Evolutionary conservation across 331 rosid species (phyloP), one percentile per base, ranked within the genome.

Genomic region (Rhamnella rubrinervis): DNA sequence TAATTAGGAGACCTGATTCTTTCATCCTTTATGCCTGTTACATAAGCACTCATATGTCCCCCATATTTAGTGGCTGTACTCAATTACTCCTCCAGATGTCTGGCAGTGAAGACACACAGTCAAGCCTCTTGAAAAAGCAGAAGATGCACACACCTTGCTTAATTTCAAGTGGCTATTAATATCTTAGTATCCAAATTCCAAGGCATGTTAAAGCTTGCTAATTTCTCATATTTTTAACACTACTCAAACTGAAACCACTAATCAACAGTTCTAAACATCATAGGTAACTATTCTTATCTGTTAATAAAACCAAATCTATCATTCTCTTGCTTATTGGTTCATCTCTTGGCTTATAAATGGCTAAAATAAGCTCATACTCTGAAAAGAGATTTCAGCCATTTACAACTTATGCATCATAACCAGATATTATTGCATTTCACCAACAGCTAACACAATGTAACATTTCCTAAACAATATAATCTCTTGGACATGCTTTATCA

Each of bases 401-500:
- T 56, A 21, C 25, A 18, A 59, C 15, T 16, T 17, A 46, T 44
- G 13, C 39, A n/a, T 13, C 39, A 26, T 28, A 59, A 26, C 59
- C 35, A 66, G 52, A 49, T 31, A 4, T 50, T 16, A 15, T 44
- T 44, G 13, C 35, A 31, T 31, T 31, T 31, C 5, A 4, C 13
- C 14, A 44, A 14, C 49, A 44, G 16, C 49, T 44, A 44, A 14
- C 49, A 2, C 49, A 44, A 44, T 44, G 49, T 14, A 31, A 6
- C 23, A n/a, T 53, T 20, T 8, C 58, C 20, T n/a, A 53, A 57
- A 23, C 3, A 57, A 57, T 26, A 19, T 40, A 5, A 55, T 21
- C 57, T 15, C 19, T 37, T 5, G 12, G 55, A 10, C 10, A 46
- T 63, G 50, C 71, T 77, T 59, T 44, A 40, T 61, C 40, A 71